Evolutionary conservation across 768 basidiomycete species (phyloP).

Genomic region (Exsudoporus frostii): DNA sequence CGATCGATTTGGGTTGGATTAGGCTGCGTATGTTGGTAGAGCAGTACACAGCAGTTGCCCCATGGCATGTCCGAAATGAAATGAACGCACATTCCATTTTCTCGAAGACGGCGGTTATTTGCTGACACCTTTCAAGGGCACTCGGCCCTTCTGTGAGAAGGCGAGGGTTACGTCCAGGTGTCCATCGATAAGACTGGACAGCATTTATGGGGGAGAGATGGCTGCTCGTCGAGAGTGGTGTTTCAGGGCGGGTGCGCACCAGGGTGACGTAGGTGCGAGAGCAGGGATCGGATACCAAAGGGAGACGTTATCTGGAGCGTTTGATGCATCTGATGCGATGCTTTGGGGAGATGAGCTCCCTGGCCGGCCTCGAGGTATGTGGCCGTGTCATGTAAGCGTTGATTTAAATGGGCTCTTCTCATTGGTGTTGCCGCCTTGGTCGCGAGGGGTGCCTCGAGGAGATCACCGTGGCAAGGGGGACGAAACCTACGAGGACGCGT

Average conservation of each 20-base stretch:
- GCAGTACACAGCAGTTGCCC: neutral
- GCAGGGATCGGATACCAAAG: neutral
- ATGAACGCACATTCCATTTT: constrained; percentile 14
- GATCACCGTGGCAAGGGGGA: neutral
- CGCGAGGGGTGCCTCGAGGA: constrained; percentile 8
- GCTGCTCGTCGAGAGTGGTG: neutral
- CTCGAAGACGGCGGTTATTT: constrained; percentile 13
- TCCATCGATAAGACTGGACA: constrained; percentile 3
- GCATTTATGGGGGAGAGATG: neutral
- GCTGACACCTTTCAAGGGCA: neutral
- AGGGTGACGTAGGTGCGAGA: neutral
- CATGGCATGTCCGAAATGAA: constrained; percentile 12
- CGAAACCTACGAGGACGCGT: neutral
- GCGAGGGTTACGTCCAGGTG: neutral
- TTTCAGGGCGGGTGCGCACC: neutral
- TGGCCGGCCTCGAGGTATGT: constrained; percentile 1
- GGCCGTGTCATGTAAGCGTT: neutral
- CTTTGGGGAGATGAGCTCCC: neutral
- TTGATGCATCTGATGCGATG: neutral
- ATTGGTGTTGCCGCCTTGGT: constrained; percentile 11
- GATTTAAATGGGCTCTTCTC: neutral
- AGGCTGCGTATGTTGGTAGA: constrained; percentile 1
- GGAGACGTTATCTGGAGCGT: neutral
- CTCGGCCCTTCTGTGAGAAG: constrained; percentile 1
- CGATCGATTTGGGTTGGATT: constrained; percentile 5